Percentiles rank a stretch among this genome's conserved stretches.
phyloP scores from a whole-genome alignment of 2,329 filamentous ascomycete species.

The Xylaria sp. region DNA sequence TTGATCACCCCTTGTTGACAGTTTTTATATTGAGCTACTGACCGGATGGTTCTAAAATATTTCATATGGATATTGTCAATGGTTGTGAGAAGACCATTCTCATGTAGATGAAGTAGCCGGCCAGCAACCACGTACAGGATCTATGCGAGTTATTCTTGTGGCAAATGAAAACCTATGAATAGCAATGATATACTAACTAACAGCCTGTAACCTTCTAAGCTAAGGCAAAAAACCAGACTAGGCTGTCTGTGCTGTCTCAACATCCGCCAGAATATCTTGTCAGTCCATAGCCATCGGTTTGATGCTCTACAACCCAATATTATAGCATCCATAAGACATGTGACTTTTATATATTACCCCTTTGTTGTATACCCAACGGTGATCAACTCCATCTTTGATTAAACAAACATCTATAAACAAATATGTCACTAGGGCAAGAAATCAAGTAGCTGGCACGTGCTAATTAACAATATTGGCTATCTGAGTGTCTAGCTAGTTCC shows the following conservation, averaged over 20 bases:
- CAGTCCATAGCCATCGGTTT: not conserved
- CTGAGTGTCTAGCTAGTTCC: not conserved
- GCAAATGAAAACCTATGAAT: not conserved
- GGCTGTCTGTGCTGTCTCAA: not conserved
- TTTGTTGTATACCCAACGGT: not conserved
- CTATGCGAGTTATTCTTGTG: not conserved
- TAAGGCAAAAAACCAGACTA: not conserved
- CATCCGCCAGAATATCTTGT: not conserved
- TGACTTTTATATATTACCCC: not conserved
- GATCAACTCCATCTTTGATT: not conserved
- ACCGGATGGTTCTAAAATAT: not conserved
- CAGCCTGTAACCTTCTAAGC: not conserved
- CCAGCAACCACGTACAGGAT: not conserved
- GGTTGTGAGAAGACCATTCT: not conserved
- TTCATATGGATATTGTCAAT: not conserved
- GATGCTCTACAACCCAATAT: not conserved
- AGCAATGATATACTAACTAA: not conserved
- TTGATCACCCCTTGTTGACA: not conserved
- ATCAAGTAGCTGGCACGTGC: not conserved
- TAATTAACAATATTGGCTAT: not conserved
- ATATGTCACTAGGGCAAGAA: not conserved
- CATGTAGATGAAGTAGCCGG: not conserved
- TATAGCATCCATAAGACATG: not conserved
- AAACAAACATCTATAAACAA: not conserved
- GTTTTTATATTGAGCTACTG: not conserved